phyloP scores from a whole-genome alignment of 352 stramenopile genomes.

The Pythium utonaiense region DNA sequence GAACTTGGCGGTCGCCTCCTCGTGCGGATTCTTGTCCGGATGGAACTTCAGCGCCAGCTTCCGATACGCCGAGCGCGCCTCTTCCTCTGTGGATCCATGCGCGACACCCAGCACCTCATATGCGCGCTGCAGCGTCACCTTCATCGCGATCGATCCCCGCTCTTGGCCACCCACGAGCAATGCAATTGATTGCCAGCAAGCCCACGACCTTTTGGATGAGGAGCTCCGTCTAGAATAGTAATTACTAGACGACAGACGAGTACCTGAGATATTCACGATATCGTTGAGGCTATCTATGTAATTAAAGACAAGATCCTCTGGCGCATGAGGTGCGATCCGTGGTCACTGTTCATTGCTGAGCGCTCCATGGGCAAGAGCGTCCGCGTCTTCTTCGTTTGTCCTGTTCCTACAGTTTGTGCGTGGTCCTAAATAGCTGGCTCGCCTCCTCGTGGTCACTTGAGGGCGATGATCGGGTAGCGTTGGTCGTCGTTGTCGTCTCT shows the following conservation, averaged over 20 bases:
- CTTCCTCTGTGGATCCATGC: conserved; percentile 33
- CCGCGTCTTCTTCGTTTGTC: neutral
- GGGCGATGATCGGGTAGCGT: conserved; percentile 14
- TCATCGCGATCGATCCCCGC: conserved; percentile 19
- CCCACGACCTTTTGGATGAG: conserved; percentile 8
- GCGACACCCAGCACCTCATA: conserved; percentile 40
- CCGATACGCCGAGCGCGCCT: conserved; percentile 59
- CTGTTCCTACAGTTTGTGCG: conserved; percentile 1
- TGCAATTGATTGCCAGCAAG: neutral
- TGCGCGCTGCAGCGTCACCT: conserved; percentile 39
- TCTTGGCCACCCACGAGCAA: neutral
- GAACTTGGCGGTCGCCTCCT: conserved; percentile 61
- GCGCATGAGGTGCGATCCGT: too few species aligned
- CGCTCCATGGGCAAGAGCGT: too few species aligned
- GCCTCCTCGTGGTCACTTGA: conserved; percentile 7
- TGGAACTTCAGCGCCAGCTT: conserved; percentile 64
- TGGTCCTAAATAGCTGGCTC: conserved; percentile 1
- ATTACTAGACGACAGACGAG: too few species aligned
- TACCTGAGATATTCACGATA: too few species aligned
- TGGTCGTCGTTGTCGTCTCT: conserved; percentile 27
- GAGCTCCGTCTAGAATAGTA: too few species aligned
- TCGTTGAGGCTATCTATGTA: too few species aligned
- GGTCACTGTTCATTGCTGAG: too few species aligned
- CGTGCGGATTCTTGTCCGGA: conserved; percentile 61
- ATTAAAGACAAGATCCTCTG: too few species aligned